Percentiles rank a stretch among this genome's conserved stretches.
Conservation (phyloP, 176 grass and related monocot species). For the Carex cristatella region DNA sequence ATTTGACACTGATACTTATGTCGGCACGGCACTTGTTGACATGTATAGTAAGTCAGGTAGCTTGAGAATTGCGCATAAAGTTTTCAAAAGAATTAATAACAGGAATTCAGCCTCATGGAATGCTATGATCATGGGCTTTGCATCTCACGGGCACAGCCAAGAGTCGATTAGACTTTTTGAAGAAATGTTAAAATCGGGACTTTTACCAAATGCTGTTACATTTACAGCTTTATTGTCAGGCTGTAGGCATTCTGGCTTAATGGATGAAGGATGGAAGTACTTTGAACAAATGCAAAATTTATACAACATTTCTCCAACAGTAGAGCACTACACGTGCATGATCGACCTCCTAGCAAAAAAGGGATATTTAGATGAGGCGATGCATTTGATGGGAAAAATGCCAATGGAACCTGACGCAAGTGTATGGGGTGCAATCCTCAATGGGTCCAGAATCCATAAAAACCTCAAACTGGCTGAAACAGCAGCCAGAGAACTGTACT, state of each 20-base stretch:
- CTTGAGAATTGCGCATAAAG: slow-evolving; percentile 28
- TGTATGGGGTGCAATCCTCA: slow-evolving; percentile 71
- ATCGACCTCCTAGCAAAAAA: slow-evolving; percentile 66
- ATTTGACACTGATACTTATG: slow-evolving; percentile 38
- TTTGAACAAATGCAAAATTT: slow-evolving; percentile 57
- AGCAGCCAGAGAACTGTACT: slow-evolving; percentile 57
- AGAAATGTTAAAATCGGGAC: slow-evolving; percentile 47
- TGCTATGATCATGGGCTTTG: slow-evolving; percentile 69
- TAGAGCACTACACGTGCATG: slow-evolving; percentile 84
- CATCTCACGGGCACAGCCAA: slow-evolving; percentile 41
- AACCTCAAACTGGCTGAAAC: slow-evolving; percentile 57
- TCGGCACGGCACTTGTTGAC: slow-evolving; percentile 53
- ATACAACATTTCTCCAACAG: slow-evolving; percentile 43
- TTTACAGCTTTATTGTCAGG: slow-evolving; percentile 74
- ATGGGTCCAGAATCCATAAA: slow-evolving; percentile 43
- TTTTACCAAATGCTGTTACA: slow-evolving; percentile 57
- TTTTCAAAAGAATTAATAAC: slow-evolving; percentile 42
- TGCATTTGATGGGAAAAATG: slow-evolving; percentile 53
- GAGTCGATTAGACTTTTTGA: slow-evolving; percentile 49
- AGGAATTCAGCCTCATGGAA: slow-evolving; percentile 68
- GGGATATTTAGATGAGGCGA: slow-evolving; percentile 77
- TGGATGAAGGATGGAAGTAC: slow-evolving; percentile 67
- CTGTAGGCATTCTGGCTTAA: slow-evolving; percentile 56
- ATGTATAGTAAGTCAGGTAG: slow-evolving; percentile 69
- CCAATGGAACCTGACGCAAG: slow-evolving; percentile 42